These are phyloP conservation scores for Solanum hybrid DNA, from an alignment of 305 asterid genomes.

Conservation along the genomic window DNA sequence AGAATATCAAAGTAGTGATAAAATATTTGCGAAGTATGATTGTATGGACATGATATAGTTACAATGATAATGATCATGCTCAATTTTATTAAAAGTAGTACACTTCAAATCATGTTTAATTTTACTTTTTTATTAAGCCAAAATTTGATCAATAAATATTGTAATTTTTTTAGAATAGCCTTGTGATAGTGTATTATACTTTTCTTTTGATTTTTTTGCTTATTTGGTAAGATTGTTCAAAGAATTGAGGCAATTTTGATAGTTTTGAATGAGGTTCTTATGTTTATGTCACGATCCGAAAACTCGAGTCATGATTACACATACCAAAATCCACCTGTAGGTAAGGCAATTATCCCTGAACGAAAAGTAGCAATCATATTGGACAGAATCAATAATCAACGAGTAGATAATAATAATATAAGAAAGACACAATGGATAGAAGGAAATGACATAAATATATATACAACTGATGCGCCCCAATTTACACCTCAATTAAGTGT, in stretches of 20 bases:
- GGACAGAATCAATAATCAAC: background rate
- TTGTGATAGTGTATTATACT: background rate
- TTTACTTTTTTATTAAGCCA: background rate
- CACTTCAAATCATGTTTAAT: background rate
- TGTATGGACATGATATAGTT: background rate
- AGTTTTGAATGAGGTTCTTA: background rate
- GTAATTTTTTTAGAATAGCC: background rate
- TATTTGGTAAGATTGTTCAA: background rate
- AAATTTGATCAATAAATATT: no score
- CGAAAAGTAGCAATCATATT: background rate
- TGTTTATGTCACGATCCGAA: background rate
- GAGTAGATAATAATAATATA: background rate
- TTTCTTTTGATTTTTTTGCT: background rate
- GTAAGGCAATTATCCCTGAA: background rate
- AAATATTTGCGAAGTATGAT: no score
- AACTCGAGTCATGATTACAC: background rate
- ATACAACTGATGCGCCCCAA: background rate
- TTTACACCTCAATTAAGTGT: background rate
- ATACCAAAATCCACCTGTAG: background rate
- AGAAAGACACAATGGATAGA: background rate
- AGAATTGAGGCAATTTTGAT: background rate
- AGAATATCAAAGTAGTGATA: background rate
- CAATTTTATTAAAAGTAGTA: background rate
- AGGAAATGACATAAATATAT: background rate
- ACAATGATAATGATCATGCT: background rate